Conservation (phyloP, 2,329 filamentous ascomycete genomes). For the Trichoderma sp. region DNA sequence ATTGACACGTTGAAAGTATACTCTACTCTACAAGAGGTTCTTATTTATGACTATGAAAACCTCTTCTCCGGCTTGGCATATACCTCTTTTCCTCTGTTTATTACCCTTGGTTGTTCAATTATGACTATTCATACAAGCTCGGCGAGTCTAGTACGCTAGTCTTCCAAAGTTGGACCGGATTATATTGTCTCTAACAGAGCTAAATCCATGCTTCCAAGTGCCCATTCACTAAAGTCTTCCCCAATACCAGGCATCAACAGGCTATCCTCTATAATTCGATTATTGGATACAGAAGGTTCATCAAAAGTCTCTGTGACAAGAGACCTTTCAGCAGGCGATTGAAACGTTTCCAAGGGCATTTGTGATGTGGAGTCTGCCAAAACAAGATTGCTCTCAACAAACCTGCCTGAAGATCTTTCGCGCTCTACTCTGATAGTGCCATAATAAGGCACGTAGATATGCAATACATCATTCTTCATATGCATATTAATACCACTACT, state of each 20-base stretch:
- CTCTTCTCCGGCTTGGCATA: no score
- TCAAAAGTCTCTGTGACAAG: background rate
- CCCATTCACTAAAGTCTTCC: background rate
- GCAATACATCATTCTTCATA: background rate
- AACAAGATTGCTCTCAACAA: background rate
- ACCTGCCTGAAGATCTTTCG: background rate
- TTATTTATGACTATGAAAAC: no score
- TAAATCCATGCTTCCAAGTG: background rate
- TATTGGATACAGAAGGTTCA: background rate
- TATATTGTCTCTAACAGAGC: background rate
- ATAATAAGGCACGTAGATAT: background rate
- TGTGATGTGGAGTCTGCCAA: background rate
- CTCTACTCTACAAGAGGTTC: no score
- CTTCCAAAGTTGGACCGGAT: background rate
- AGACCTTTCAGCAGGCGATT: background rate
- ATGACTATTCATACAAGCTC: background rate
- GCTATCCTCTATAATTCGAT: background rate
- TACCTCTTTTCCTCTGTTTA: no score
- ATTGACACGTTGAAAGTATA: no score
- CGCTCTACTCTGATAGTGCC: background rate
- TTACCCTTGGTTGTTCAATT: no score
- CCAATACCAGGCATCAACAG: background rate
- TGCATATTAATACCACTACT: background rate
- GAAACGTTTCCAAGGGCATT: background rate
- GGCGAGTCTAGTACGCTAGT: background rate